A percentile compares a stretch with the other conserved stretches of the same genome.
Conservation (phyloP, 2,329 filamentous ascomycete species). For the Penicillium sp. region DNA sequence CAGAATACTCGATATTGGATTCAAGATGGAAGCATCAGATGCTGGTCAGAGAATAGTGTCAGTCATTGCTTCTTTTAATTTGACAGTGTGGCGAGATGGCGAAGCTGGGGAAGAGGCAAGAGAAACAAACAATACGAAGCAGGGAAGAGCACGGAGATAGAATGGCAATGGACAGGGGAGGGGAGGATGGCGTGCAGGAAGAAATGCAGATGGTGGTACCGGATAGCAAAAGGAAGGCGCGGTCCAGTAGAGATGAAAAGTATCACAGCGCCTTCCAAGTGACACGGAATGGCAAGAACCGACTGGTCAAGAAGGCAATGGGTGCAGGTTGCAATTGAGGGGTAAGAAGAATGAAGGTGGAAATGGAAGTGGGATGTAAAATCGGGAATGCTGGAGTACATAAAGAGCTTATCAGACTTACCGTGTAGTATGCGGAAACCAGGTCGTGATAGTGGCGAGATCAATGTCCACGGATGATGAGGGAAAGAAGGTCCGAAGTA, state of each 20-base stretch:
- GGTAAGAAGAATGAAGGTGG: slow-evolving; percentile 1
- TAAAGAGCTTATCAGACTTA: slow-evolving; percentile 13
- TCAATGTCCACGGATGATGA: neutral
- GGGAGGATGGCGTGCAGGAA: slow-evolving; percentile 14
- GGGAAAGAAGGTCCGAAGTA: slow-evolving; percentile 1
- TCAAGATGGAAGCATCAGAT: slow-evolving; percentile 4
- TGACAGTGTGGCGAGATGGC: slow-evolving; percentile 10
- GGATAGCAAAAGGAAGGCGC: slow-evolving; percentile 18
- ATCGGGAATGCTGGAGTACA: neutral
- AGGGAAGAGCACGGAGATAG: slow-evolving; percentile 11
- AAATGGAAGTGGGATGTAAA: neutral
- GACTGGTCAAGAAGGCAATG: slow-evolving; percentile 17
- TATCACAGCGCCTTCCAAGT: slow-evolving; percentile 23
- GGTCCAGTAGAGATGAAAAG: slow-evolving; percentile 14
- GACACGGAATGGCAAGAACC: slow-evolving; percentile 12
- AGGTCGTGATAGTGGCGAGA: neutral
- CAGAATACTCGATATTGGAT: neutral
- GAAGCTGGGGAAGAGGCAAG: neutral
- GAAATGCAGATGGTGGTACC: slow-evolving; percentile 24
- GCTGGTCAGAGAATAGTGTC: slow-evolving; percentile 6
- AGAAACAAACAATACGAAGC: slow-evolving; percentile 8
- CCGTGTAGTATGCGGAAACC: slow-evolving; percentile 5
- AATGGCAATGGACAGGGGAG: slow-evolving; percentile 5
- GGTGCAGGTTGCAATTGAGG: neutral
- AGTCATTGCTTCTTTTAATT: slow-evolving; percentile 13